Conservation (phyloP, 2,329 filamentous ascomycete species). For the Fusarium mangiferae region DNA sequence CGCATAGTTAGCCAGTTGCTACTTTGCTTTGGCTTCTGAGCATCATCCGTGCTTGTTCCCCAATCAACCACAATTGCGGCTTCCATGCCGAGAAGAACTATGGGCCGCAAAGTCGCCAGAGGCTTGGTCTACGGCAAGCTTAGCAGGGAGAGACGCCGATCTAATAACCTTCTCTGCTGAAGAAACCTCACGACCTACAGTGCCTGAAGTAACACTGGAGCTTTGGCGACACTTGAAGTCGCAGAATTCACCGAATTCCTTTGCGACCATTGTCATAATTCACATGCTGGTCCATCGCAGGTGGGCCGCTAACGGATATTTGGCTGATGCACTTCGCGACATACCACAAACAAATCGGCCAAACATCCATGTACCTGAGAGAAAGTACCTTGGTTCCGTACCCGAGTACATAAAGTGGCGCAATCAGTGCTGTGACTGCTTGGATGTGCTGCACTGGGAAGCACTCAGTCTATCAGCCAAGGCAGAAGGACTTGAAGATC, state of each 20-base stretch:
- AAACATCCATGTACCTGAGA: neutral
- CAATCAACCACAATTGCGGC: neutral
- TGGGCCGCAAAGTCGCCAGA: neutral
- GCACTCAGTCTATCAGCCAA: neutral
- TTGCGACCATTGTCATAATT: neutral
- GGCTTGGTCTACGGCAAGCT: neutral
- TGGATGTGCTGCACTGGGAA: neutral
- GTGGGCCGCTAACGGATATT: neutral
- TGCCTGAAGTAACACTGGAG: neutral
- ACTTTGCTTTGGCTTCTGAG: neutral
- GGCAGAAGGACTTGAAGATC: neutral
- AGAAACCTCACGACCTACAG: neutral
- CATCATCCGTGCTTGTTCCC: neutral
- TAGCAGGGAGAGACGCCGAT: accelerated
- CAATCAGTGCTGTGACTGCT: neutral
- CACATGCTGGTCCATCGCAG: neutral
- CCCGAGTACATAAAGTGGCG: neutral
- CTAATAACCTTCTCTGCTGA: neutral
- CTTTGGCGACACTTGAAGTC: neutral
- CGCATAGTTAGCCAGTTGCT: neutral
- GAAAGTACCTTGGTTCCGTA: neutral
- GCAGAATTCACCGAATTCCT: neutral
- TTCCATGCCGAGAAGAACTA: neutral
- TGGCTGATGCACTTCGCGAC: neutral
- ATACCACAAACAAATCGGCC: neutral